Conservation (phyloP, 441 rosid species). For the Croton laevigatus region DNA sequence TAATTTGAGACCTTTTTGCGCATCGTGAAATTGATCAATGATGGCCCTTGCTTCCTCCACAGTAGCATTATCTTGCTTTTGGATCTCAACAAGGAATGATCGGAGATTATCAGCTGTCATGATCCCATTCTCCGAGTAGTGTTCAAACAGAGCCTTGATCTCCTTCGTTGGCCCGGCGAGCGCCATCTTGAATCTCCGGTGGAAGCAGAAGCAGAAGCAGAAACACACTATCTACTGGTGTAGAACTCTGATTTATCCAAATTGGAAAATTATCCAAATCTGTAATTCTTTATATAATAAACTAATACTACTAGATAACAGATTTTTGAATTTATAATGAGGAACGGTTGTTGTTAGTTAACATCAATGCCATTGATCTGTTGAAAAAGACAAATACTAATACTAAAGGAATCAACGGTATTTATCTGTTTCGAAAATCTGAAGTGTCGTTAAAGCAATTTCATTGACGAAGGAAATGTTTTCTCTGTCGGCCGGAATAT, state of each 20-base stretch:
- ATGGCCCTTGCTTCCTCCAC: conserved; percentile 63
- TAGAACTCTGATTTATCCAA: neutral
- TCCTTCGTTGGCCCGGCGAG: conserved; percentile 59
- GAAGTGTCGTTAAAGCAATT: too few relatives aligned
- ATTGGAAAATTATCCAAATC: neutral
- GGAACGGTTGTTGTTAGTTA: neutral
- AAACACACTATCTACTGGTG: conserved; percentile 2
- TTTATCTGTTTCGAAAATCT: neutral
- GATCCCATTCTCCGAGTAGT: conserved; percentile 60
- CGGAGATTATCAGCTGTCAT: conserved; percentile 64
- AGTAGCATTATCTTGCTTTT: conserved; percentile 53
- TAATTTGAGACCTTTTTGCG: conserved; percentile 51
- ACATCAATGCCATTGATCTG: neutral
- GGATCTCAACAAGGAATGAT: conserved; percentile 62
- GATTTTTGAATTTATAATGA: neutral
- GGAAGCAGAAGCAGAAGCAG: conserved; percentile 77
- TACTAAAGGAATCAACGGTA: neutral
- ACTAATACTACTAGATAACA: neutral
- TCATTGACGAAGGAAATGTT: too few relatives aligned
- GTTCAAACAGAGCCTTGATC: conserved; percentile 53
- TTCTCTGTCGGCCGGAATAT: too few relatives aligned
- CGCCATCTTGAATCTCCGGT: conserved; percentile 46
- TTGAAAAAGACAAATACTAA: neutral
- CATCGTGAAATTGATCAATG: conserved; percentile 32
- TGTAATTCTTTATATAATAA: neutral